A percentile compares a stretch with the other conserved stretches of the same genome.
These are phyloP conservation scores for Aspergillus proliferans DNA, from an alignment of 2,329 filamentous ascomycete genomes.

Conservation along the genomic window DNA sequence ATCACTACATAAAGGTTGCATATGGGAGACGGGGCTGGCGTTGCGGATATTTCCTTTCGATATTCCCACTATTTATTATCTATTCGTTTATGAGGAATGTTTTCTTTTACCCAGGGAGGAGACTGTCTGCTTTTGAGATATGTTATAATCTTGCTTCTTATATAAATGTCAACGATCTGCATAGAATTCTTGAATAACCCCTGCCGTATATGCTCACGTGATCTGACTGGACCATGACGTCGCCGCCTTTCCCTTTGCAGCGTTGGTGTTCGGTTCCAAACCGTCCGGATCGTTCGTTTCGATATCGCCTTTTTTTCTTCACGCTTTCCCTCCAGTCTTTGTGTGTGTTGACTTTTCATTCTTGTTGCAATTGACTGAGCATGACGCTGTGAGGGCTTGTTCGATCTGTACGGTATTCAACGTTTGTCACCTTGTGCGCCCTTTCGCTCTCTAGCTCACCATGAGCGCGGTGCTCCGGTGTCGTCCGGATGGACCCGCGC, in stretches of 20 bases:
- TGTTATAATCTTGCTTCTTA: no score
- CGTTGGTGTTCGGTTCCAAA: slow-evolving; percentile 2
- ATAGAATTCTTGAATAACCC: not conserved
- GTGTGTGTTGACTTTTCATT: not conserved
- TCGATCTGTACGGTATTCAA: not conserved
- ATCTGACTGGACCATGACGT: not conserved
- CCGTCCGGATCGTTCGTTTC: not conserved
- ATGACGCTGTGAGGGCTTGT: not conserved
- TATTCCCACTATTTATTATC: not conserved
- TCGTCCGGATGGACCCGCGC: slow-evolving; percentile 21
- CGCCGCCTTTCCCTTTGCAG: not conserved
- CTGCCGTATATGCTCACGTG: not conserved
- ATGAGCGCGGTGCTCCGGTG: slow-evolving; percentile 28
- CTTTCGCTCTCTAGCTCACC: slow-evolving; percentile 2
- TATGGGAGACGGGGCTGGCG: slow-evolving; percentile 13
- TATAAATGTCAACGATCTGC: no score
- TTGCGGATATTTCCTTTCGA: slow-evolving; percentile 11
- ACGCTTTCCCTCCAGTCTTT: not conserved
- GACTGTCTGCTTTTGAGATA: no score
- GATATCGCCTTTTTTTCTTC: not conserved
- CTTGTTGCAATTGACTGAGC: not conserved
- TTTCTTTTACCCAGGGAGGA: not conserved
- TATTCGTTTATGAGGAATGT: not conserved
- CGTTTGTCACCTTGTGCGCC: not conserved
- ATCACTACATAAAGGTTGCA: slow-evolving; percentile 17